Percentiles rank a stretch among this genome's conserved stretches.
Conservation (phyloP, 768 basidiomycete species). For the Suillus ampliporus region DNA sequence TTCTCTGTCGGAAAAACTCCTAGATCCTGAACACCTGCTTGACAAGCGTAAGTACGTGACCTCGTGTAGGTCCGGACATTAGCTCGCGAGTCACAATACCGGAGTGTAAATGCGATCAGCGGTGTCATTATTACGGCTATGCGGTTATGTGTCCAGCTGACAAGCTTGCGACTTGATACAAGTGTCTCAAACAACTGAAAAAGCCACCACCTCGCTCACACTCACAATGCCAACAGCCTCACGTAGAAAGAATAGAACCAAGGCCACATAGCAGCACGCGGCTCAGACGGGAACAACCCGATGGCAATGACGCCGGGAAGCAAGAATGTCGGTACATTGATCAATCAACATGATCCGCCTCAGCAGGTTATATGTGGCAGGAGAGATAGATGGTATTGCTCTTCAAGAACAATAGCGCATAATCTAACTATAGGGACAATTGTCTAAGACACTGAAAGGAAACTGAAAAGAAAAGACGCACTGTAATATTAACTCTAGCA, state of each 20-base stretch:
- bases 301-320: background rate
- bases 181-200: background rate
- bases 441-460: background rate
- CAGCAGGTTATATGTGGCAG: background rate
- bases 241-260: background rate
- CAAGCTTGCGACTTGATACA: background rate
- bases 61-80: background rate
- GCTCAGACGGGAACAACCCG: background rate
- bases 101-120: background rate
- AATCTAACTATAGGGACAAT: slow-evolving; percentile 1
- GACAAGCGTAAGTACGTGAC: too few relatives aligned
- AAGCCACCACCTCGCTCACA: background rate
- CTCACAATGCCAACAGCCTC: background rate
- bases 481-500: slow-evolving; percentile 2
- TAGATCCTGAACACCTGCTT: too few relatives aligned
- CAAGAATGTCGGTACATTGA: too few relatives aligned
- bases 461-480: background rate
- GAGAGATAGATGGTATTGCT: slow-evolving; percentile 5
- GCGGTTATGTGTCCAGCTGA: background rate
- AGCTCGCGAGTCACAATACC: too few relatives aligned
- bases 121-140: background rate
- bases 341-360: background rate
- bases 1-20: background rate
- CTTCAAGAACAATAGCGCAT: background rate
- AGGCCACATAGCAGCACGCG: background rate